Evolutionary conservation across 2,329 filamentous ascomycete species (phyloP).

Genomic region (Fusarium udum): DNA sequence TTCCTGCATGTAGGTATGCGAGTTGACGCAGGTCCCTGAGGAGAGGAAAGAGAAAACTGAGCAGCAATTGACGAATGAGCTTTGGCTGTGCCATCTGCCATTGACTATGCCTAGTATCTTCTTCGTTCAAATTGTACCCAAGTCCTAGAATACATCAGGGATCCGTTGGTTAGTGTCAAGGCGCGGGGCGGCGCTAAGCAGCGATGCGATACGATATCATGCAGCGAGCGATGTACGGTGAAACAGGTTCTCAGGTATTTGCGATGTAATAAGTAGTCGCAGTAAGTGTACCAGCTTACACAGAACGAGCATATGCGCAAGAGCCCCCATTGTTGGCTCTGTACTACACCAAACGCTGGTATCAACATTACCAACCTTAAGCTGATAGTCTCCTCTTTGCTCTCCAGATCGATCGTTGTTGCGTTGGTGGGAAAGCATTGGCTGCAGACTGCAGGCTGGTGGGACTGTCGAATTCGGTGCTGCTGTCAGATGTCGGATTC

Average conservation of each 20-base stretch:
- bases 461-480: background rate
- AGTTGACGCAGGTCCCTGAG: constrained; percentile 41
- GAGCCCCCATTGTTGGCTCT: background rate
- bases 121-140: background rate
- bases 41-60: constrained; percentile 46
- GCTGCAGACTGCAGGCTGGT: background rate
- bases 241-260: constrained; percentile 4
- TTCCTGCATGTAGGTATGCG: constrained; percentile 26
- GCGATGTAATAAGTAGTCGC: constrained; percentile 5
- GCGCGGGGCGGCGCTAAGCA: constrained; percentile 36
- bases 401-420: constrained; percentile 19
- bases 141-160: background rate
- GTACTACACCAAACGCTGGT: constrained; percentile 4
- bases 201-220: constrained; percentile 36
- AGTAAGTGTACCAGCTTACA: background rate
- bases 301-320: background rate
- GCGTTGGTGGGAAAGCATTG: constrained; percentile 12
- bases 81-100: constrained; percentile 9
- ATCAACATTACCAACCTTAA: background rate
- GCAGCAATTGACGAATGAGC: constrained; percentile 40
- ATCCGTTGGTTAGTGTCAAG: constrained; percentile 14
- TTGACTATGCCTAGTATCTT: background rate
- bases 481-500: constrained; percentile 21
- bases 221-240: constrained; percentile 19
- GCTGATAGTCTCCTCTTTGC: constrained; percentile 9